Evolutionary conservation across 2,329 filamentous ascomycete genomes (phyloP), one percentile per base, ranked within the genome.

Genomic region (Sporothrix schenckii): DNA sequence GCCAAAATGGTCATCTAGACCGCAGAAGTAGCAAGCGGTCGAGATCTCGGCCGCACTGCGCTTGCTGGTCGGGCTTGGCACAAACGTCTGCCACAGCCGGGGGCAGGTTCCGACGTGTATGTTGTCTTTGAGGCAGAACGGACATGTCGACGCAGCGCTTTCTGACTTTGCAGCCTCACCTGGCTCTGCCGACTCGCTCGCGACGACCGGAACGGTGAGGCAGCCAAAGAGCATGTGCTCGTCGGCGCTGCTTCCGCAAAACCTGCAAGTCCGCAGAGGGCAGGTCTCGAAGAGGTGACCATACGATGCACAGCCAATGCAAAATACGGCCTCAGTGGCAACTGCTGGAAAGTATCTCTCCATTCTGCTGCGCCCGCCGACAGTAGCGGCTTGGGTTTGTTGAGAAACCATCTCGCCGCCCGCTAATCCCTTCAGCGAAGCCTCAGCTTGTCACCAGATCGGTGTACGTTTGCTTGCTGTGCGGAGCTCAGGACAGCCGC

Each of bases 21-120:
- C 88, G 74, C 88, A 91, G 49, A 76, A 77, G 71, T 87, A 87
- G 77, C 88, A 90, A 68, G 82, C 85, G 0, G 82, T 78, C 0
- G 82, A 81, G 24, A 90, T 81, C 41, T 78, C 77, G 65, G 79
- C 79, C 52, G 89, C 86, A 72, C 82, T 87, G 70, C 80, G 81
- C 65, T 83, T 79, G 16, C 78, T 78, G 19, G 79, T 76, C 11
- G 79, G 74, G 16, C 79, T 77, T 2, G 81, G 82, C 14, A 79
- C 77, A 76, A 85, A 89, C 21, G 83, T 87, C 70, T 85, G 82
- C 88, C 88, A 92, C 30, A 89, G 30, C 78, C 77, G 75, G 85
- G 71, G 69, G 44, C 73, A 74, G n/a, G 41, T 24, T 7, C 13
- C 53, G 11, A 24, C 13, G 44, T 70, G 68, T 1, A 13, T 34